Base-by-base conservation (phyloP, 2,329 filamentous ascomycete species). In the Ascochyta pisi region DNA sequence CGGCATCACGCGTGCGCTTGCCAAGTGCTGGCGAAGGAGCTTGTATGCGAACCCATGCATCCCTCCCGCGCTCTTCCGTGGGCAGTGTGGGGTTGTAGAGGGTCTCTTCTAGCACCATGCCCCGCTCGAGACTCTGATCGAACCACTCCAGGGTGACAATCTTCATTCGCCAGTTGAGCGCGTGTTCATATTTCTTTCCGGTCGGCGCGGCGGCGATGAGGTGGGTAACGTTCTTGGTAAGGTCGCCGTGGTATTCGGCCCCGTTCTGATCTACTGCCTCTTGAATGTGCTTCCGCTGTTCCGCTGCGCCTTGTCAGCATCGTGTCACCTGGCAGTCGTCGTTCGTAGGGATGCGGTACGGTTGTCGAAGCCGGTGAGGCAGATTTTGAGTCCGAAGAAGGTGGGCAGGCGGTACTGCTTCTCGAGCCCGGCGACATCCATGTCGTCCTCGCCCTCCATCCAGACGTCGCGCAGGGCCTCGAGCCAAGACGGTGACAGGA, bases 21-120 rank as follows among this genome's bases (percentile, higher is more conserved):
- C 69, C 71, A 26, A 7, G 80, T 75, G 27, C 76, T 73, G 66
- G 82, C 75, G 61, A 78, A 73, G 56, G 62, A 53, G 44, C 79
- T 64, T 66, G 44, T 35, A 58, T 65, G 50, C 65, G 68, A 66
- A 86, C 83, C 89, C 89, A 95, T 6, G 93, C 92, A 12, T 88
- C 91, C 29, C 83, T 79, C 0, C 94, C 95, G 69, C 92, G 89
- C 68, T 92, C 82, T 62, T 89, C 85, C 6, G 71, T 62, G 0
- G 91, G 86, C 16, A 94, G 74, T 24, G 84, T 79, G 2, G 92
- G 93, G 70, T 96, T 88, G 74, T 96, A 99, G 57, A 86, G 86
- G n/a, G 81, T 77, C 73, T 98, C 95, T 51, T 97, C 91, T 19
- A 99, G 79, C 19, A 93, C 89, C 92, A 99, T 95, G 53, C 92